Evolutionary conservation across 192 early-diverging fungal species (phyloP), one percentile per base, ranked within the genome.

Genomic region (Gigaspora rosea): DNA sequence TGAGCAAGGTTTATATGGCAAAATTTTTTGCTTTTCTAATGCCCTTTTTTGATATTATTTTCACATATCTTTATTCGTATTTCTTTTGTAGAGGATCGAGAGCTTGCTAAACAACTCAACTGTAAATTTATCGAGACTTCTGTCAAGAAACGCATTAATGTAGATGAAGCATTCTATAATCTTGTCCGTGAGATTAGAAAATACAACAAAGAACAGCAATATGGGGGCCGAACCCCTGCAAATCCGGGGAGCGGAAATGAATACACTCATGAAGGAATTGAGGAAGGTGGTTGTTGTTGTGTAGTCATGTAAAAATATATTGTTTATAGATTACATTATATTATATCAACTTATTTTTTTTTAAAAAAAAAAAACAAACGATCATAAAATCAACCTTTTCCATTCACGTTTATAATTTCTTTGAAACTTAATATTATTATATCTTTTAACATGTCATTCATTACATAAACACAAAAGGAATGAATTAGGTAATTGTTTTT

Each of bases 101-200:
- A 93, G n/a, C 83, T 95, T 18, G 93, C 95, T 20, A 85, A 85
- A 75, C 80, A 81, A 20, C 94, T 95, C 80, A 88, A 86, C 16
- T 95, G 93, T 74, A 83, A 87, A 51, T 95, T 94, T 83, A 88
- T 95, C 46, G 96, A 98, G 82, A 94, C 96, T 18, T 93, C 91
- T 56, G 97, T 96, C 70, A 94, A 93, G 82, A 87, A 89, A 61
- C 88, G 92, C 65, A 91, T 94, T 65, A 96, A 96, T 79, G 97
- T 98, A 18, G 96, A 98, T 68, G 95, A 97, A 73, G 89, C 92
- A 0, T 98, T 95, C 81, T 94, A 90, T 80, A 86, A 90, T 41
- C 88, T 97, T 33, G 96, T 98, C n/a, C 88, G 92, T 36, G 89
- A 92, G 72, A 95, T 96, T 65, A 86, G 94, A 76, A 88, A 90